Conservation (phyloP, 2,329 filamentous ascomycete genomes). For the Alternaria postmessia region DNA sequence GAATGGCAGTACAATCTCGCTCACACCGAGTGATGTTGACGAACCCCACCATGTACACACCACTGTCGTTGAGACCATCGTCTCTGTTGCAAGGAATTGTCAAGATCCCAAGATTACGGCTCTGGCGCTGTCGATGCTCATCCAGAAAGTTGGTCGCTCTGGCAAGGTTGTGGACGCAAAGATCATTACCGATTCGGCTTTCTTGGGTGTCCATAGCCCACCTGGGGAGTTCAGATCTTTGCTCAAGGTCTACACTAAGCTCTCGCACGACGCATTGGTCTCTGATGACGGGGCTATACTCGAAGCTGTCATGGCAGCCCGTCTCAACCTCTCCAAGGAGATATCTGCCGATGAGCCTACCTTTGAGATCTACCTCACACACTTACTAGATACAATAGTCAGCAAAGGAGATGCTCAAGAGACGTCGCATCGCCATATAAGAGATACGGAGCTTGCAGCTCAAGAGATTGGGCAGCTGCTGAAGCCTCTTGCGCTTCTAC, state of each 20-base stretch:
- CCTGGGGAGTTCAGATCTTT: constrained; percentile 84
- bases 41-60: constrained; percentile 79
- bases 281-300: constrained; percentile 73
- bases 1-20: constrained; percentile 79
- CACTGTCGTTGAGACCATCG: constrained; percentile 94
- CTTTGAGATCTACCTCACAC: constrained; percentile 82
- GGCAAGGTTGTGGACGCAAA: constrained; percentile 80
- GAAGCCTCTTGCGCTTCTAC: constrained; percentile 84
- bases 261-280: constrained; percentile 76
- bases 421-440: constrained; percentile 72
- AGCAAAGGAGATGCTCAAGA: constrained; percentile 88
- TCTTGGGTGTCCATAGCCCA: constrained; percentile 78
- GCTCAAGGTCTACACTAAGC: constrained; percentile 80
- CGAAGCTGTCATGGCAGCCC: constrained; percentile 80
- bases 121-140: constrained; percentile 89
- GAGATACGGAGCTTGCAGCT: constrained; percentile 82
- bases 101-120: constrained; percentile 92
- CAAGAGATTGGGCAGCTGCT: constrained; percentile 88
- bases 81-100: constrained; percentile 82
- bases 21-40: constrained; percentile 77
- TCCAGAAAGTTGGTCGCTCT: constrained; percentile 93
- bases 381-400: constrained; percentile 85
- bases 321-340: constrained; percentile 77
- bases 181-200: constrained; percentile 83
- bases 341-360: constrained; percentile 74